Conservation (phyloP, 2,329 filamentous ascomycete genomes). For the Apiospora koreana region DNA sequence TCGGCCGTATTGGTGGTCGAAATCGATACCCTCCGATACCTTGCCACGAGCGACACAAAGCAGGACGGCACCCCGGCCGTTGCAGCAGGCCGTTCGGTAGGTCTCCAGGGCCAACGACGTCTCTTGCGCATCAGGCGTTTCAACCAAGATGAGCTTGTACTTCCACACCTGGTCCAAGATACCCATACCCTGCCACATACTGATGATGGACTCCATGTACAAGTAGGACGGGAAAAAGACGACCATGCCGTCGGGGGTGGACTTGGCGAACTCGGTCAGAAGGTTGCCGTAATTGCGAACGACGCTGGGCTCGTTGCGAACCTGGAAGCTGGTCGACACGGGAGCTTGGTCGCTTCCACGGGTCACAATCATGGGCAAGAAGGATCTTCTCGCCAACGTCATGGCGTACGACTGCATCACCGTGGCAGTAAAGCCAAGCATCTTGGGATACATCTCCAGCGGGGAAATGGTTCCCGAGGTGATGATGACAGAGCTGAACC, state of each 20-base stretch:
- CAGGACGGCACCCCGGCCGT: constrained; percentile 89
- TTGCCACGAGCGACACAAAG: constrained; percentile 96
- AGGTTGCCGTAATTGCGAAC: constrained; percentile 95
- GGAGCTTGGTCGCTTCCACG: constrained; percentile 91
- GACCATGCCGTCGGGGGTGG: constrained; percentile 96
- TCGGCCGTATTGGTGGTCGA: constrained; percentile 96
- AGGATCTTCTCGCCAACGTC: constrained; percentile 92
- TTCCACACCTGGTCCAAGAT: constrained; percentile 98
- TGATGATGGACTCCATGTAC: constrained; percentile 99
- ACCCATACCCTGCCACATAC: constrained; percentile 99
- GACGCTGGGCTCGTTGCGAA: constrained; percentile 94
- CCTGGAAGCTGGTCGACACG: constrained; percentile 91
- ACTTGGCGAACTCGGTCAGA: constrained; percentile 90
- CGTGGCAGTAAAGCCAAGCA: constrained; percentile 90
- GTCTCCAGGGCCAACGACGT: constrained; percentile 94
- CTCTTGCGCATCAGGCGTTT: constrained; percentile 96
- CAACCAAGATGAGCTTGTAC: constrained; percentile 96
- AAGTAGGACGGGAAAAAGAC: constrained; percentile 99
- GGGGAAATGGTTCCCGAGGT: constrained; percentile 97
- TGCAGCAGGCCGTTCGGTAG: constrained; percentile 96
- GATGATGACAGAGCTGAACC: constrained; percentile 97
- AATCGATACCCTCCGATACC: constrained; percentile 97
- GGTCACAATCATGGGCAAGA: constrained; percentile 96
- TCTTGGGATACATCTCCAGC: constrained; percentile 98
- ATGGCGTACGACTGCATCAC: constrained; percentile 97